Conservation (phyloP, 192 early-diverging fungal species). For the Linnemannia schmuckeri region DNA sequence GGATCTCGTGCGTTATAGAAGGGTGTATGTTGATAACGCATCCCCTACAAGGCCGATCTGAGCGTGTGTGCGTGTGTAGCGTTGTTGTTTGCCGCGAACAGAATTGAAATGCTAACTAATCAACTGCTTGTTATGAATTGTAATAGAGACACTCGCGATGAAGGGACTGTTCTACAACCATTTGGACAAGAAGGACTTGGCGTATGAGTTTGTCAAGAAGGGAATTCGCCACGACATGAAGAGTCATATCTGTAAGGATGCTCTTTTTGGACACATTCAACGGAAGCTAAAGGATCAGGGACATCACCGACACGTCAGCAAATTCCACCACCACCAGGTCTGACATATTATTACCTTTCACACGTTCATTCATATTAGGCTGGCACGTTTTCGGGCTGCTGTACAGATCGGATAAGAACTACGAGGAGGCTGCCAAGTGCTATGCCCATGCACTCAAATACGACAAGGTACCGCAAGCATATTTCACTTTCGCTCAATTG, state of each 20-base stretch:
- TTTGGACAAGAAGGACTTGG: slow-evolving; percentile 91
- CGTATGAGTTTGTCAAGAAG: slow-evolving; percentile 84
- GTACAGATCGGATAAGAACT: slow-evolving; percentile 91
- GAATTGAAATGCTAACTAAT: neutral
- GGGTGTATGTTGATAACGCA: neutral
- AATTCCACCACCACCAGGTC: neutral
- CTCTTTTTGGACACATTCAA: neutral
- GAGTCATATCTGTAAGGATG: slow-evolving; percentile 84
- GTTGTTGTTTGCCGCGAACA: neutral
- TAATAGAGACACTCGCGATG: slow-evolving; percentile 90
- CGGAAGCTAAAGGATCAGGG: neutral
- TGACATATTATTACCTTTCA: neutral
- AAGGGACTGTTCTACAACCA: slow-evolving; percentile 93
- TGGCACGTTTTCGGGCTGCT: slow-evolving; percentile 97
- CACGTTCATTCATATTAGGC: slow-evolving; percentile 57
- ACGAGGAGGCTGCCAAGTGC: slow-evolving; percentile 90
- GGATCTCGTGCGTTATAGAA: neutral
- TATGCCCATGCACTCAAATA: slow-evolving; percentile 89
- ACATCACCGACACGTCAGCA: neutral
- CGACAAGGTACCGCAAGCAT: slow-evolving; percentile 57
- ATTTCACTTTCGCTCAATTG: neutral
- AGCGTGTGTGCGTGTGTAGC: neutral
- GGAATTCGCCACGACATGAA: slow-evolving; percentile 84
- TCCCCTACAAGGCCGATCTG: neutral
- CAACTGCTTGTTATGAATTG: neutral